Base-by-base conservation (phyloP, 2,329 filamentous ascomycete species). In the Fusarium phyllophilum region DNA sequence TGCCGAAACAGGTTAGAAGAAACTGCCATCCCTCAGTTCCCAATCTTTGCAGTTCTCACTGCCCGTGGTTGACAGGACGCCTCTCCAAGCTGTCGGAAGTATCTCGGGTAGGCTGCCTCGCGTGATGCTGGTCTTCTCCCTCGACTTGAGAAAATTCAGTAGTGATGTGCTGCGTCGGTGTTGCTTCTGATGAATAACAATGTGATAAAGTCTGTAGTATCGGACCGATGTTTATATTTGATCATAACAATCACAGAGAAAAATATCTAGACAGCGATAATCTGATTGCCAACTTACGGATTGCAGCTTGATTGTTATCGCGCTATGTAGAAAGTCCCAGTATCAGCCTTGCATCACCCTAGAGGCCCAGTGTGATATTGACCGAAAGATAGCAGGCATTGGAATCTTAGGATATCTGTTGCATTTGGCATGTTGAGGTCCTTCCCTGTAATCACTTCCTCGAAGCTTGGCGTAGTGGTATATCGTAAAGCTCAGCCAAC, bases 1-100 rank as follows among this genome's bases (percentile, higher is more conserved):
- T 24, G 3, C 66, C 41, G 31, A 70, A 63, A 24, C 15, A 14
- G 45, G 12, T 48, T 65, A 69, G 58, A 3, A 29, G 14, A 22
- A 26, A 26, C 26, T 38, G 15, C 8, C 24, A 31, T 17, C 8
- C 13, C 14, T 8, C 14, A 39, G 6, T 29, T 17, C 34, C 51
- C 8, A 8, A 9, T 15, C 10, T 54, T 66, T 38, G 6, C 17
- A 20, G 18, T 10, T 17, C 10, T 17, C 3, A 8, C 20, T 29
- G 13, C 20, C 20, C 10, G 8, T 15, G 14, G 20, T 22, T 4
- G 20, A 51, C 3, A 18, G 7, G 8, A 9, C 14, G 24, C 3
- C 18, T 26, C n/a, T 29, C 14, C 18, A 38, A 22, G n/a, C 18
- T 26, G 14, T n/a, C 13, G 24, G 33, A 22, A 29, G 20, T 41